Conservation (phyloP, 2,329 filamentous ascomycete genomes). For the Xylariaceae sp. region DNA sequence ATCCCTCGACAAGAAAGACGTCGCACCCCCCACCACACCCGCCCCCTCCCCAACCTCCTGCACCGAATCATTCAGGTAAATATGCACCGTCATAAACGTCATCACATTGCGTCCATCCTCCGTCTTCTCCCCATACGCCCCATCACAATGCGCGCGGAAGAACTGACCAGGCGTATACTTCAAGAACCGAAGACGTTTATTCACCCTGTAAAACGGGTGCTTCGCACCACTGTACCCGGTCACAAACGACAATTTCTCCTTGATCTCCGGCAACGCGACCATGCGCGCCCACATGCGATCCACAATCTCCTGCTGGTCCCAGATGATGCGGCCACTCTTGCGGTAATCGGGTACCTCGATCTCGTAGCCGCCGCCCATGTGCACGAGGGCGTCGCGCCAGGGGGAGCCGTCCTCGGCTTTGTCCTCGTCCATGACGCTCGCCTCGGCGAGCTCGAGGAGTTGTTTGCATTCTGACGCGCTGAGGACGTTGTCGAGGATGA, state of each 20-base stretch:
- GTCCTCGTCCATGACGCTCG: conserved; percentile 45
- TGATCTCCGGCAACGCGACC: conserved; percentile 37
- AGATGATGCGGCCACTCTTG: conserved; percentile 72
- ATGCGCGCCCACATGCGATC: conserved; percentile 60
- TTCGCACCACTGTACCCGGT: conserved; percentile 21
- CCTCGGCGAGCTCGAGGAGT: conserved; percentile 48
- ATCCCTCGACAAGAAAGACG: conserved; percentile 46
- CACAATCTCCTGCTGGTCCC: conserved; percentile 59
- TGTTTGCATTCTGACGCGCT: conserved; percentile 57
- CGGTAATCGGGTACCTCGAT: conserved; percentile 52
- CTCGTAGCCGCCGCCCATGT: conserved; percentile 58
- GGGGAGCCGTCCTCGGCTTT: conserved; percentile 29
- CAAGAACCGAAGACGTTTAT: conserved; percentile 70
- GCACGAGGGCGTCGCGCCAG: conserved; percentile 67
- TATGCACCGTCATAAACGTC: conserved; percentile 51
- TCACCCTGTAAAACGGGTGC: conserved; percentile 51
- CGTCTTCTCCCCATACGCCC: conserved; percentile 48
- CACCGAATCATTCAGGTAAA: conserved; percentile 49
- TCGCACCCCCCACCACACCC: conserved; percentile 49
- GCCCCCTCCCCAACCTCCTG: conserved; percentile 33
- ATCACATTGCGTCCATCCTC: conserved; percentile 42
- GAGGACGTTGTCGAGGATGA: conserved; percentile 59
- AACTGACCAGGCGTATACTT: conserved; percentile 68
- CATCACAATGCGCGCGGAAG: conserved; percentile 68
- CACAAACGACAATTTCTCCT: conserved; percentile 36